Conservation (phyloP, 192 early-diverging fungal species). For the Linnemannia elongata region DNA sequence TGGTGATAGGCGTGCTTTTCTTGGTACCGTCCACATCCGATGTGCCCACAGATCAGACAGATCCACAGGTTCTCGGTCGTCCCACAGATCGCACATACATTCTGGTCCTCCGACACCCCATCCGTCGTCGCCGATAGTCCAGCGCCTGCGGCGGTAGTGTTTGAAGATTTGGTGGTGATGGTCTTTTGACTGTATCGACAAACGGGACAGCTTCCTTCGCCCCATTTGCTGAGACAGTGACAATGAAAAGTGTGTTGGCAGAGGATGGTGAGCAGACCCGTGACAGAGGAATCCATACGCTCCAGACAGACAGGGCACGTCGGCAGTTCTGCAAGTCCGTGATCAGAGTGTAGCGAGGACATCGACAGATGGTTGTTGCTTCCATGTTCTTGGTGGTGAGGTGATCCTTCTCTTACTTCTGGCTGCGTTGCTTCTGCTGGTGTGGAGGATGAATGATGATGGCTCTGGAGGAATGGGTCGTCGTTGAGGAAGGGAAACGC, state of each 20-base stretch:
- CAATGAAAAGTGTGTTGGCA: conserved; percentile 98
- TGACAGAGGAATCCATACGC: conserved; percentile 90
- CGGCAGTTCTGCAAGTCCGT: conserved; percentile 78
- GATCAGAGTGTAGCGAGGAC: neutral
- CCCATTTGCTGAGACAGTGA: conserved; percentile 92
- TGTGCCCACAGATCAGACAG: conserved; percentile 95
- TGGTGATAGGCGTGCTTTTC: conserved; percentile 91
- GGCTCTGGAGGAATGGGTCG: conserved; percentile 59
- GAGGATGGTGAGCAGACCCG: conserved; percentile 90
- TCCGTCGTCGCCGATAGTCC: conserved; percentile 30
- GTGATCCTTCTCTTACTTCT: neutral
- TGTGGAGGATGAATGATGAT: conserved; percentile 13
- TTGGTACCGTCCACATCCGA: conserved; percentile 96
- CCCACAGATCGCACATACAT: conserved; percentile 84
- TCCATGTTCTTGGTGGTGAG: neutral
- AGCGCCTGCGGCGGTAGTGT: neutral
- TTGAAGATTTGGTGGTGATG: conserved; percentile 1
- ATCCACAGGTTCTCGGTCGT: conserved; percentile 91
- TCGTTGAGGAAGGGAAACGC: conserved; percentile 71
- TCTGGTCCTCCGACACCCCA: conserved; percentile 39
- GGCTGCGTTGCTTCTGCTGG: neutral
- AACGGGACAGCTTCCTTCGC: conserved; percentile 90
- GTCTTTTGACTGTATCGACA: conserved; percentile 86
- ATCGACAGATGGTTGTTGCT: neutral
- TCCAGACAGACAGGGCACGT: conserved; percentile 98